These are phyloP conservation scores for Tylopilus sp. DNA, from an alignment of 768 basidiomycete species.

Conservation along the genomic window DNA sequence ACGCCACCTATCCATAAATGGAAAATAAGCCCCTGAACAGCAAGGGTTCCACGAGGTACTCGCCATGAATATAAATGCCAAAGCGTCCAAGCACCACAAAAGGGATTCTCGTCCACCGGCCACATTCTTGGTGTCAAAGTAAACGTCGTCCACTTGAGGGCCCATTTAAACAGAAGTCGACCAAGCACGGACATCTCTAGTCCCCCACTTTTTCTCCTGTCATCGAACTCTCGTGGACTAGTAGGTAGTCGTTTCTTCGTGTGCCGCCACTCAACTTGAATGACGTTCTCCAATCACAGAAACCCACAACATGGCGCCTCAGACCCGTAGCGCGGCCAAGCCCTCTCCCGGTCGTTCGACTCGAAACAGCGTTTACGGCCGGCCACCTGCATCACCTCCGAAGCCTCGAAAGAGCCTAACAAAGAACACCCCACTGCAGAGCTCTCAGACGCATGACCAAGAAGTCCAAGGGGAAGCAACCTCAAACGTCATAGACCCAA, in stretches of 20 bases:
- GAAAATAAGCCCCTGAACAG: constrained; percentile 22
- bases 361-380: constrained; percentile 24
- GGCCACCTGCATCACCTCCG: constrained; percentile 4
- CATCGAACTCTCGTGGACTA: neutral
- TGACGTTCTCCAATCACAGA: neutral
- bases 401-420: constrained; percentile 7
- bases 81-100: constrained; percentile 19
- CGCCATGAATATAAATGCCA: constrained; percentile 20
- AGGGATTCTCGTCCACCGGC: constrained; percentile 2
- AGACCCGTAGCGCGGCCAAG: constrained; percentile 20
- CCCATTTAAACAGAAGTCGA: constrained; percentile 25
- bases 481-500: neutral
- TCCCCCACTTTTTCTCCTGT: neutral
- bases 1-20: constrained; percentile 20
- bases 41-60: constrained; percentile 11
- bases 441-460: neutral
- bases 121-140: constrained; percentile 17
- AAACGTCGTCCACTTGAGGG: neutral
- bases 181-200: neutral
- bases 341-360: constrained; percentile 16
- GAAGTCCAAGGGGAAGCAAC: neutral
- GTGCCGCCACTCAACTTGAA: neutral
- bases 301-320: constrained; percentile 23
- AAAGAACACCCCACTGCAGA: neutral
- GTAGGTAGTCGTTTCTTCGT: constrained; percentile 1